phyloP scores from a whole-genome alignment of 2,329 filamentous ascomycete species.

The Colletotrichum aenigma region DNA sequence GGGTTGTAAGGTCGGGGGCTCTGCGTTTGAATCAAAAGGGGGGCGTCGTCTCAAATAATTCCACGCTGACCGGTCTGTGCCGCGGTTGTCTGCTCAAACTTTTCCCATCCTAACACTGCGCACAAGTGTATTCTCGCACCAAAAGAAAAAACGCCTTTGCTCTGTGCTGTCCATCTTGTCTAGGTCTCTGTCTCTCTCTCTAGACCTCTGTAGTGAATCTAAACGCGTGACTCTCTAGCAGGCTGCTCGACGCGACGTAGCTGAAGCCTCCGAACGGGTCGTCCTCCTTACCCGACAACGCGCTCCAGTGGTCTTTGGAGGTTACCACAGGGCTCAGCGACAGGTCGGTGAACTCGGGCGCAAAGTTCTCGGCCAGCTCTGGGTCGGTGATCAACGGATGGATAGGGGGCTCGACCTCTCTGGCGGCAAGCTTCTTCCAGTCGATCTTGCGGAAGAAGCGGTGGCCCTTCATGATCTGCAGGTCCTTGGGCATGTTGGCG shows the following conservation, averaged over 20 bases:
- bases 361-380: constrained; percentile 95
- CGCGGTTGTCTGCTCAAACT: neutral
- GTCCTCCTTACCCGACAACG: constrained; percentile 34
- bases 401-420: constrained; percentile 88
- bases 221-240: constrained; percentile 56
- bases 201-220: constrained; percentile 23
- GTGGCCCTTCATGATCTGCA: constrained; percentile 85
- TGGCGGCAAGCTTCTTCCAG: constrained; percentile 83
- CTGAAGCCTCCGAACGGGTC: constrained; percentile 69
- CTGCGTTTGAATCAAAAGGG: neutral
- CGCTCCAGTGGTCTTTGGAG: constrained; percentile 44
- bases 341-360: constrained; percentile 86
- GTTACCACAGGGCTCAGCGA: constrained; percentile 75
- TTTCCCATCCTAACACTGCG: neutral
- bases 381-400: constrained; percentile 94
- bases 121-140: neutral
- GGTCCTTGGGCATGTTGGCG: constrained; percentile 85
- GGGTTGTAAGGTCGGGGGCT: neutral
- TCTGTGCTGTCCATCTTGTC: neutral
- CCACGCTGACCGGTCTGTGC: neutral
- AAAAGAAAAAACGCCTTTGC: neutral
- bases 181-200: neutral
- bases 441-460: constrained; percentile 97
- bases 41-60: neutral
- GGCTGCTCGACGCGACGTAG: constrained; percentile 63